Evolutionary conservation across 257 asterid species (phyloP).

Genomic region (Solanum etuberosum): DNA sequence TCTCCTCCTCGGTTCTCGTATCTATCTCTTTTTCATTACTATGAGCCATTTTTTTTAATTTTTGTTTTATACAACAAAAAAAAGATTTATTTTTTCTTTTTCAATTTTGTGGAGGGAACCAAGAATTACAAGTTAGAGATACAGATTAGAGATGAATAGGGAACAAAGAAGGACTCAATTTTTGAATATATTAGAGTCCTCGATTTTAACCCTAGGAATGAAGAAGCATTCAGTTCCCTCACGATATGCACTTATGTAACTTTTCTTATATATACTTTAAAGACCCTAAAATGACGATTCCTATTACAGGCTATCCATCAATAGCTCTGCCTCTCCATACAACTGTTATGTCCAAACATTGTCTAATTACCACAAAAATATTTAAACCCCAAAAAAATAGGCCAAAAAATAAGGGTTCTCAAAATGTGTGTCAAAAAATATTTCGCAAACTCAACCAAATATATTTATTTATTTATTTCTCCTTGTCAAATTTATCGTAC

Average conservation of each 20-base stretch:
- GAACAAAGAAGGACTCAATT: neutral
- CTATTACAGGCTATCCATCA: neutral
- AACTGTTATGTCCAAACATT: neutral
- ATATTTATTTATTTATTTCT: neutral
- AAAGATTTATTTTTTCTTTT: neutral
- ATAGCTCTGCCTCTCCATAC: neutral
- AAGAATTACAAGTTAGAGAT: neutral
- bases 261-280: neutral
- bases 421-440: neutral
- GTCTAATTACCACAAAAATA: neutral
- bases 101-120: neutral
- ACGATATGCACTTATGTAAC: too few relatives aligned
- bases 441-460: neutral
- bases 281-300: neutral
- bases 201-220: neutral
- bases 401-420: neutral
- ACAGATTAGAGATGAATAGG: neutral
- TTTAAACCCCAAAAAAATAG: neutral
- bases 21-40: neutral
- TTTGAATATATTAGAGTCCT: neutral
- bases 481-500: neutral
- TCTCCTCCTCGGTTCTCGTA: conserved; percentile 16
- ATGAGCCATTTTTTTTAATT: neutral
- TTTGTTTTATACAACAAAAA: neutral
- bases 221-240: neutral